These are phyloP conservation scores for Fusarium sterilihyphosum DNA, from an alignment of 2,329 filamentous ascomycete species.

Conservation along the genomic window DNA sequence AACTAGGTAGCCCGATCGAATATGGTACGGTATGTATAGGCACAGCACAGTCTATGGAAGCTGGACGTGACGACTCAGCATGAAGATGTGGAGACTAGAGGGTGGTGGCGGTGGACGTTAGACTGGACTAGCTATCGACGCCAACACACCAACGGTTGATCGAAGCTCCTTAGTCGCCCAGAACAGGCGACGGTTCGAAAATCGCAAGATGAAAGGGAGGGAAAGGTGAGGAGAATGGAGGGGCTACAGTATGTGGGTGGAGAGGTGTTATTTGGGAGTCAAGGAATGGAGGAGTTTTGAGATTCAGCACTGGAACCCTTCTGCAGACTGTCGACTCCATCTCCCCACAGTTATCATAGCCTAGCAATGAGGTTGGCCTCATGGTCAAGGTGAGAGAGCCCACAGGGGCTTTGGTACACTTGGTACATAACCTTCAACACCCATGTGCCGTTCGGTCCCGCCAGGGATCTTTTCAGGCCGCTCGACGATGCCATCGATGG, in stretches of 20 bases:
- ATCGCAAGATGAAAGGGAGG: slow-evolving; percentile 38
- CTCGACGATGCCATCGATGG: slow-evolving; percentile 28
- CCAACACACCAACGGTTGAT: slow-evolving; percentile 45
- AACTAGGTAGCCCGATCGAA: slow-evolving; percentile 25
- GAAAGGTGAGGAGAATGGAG: slow-evolving; percentile 45
- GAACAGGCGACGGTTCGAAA: slow-evolving; percentile 38
- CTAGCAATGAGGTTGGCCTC: slow-evolving; percentile 35
- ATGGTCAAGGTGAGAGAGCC: slow-evolving; percentile 34
- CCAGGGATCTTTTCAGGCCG: slow-evolving; percentile 32
- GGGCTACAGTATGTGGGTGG: slow-evolving; percentile 41
- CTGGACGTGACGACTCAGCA: slow-evolving; percentile 36
- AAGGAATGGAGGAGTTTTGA: slow-evolving; percentile 40
- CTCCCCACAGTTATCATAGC: slow-evolving; percentile 42
- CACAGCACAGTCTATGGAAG: slow-evolving; percentile 21
- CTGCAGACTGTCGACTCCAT: slow-evolving; percentile 37
- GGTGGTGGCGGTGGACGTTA: slow-evolving; percentile 42
- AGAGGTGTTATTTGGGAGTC: slow-evolving; percentile 47
- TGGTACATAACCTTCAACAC: slow-evolving; percentile 18
- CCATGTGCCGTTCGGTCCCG: slow-evolving; percentile 40
- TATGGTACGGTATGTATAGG: slow-evolving; percentile 11
- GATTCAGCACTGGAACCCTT: slow-evolving; percentile 39
- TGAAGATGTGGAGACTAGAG: slow-evolving; percentile 42
- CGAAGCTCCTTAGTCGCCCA: slow-evolving; percentile 41
- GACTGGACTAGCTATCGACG: slow-evolving; percentile 42
- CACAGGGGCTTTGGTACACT: slow-evolving; percentile 10